Conservation (phyloP, 352 stramenopile genomes). For the Globisporangium echinulatum region DNA sequence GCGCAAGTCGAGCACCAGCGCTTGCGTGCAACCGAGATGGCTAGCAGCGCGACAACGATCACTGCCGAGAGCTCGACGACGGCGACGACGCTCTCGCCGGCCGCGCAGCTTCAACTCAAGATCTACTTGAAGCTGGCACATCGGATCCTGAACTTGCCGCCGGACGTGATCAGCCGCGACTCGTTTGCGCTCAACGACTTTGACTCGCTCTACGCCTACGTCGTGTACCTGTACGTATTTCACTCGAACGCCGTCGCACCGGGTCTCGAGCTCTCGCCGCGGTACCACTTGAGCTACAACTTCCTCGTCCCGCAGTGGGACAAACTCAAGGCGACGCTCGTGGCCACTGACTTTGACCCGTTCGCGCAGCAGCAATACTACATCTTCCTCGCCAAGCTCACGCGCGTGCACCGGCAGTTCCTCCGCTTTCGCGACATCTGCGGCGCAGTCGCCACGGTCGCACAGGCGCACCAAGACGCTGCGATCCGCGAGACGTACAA, state of each 20-base stretch:
- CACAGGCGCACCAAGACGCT: conserved; percentile 39
- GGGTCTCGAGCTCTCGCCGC: conserved; percentile 31
- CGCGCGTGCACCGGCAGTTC: conserved; percentile 57
- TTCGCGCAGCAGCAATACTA: conserved; percentile 71
- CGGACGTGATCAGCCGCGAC: conserved; percentile 59
- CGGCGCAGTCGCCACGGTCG: conserved; percentile 38
- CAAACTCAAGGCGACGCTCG: conserved; percentile 53
- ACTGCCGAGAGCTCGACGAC: conserved; percentile 41
- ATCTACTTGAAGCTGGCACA: conserved; percentile 65
- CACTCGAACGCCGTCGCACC: conserved; percentile 57
- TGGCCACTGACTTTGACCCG: conserved; percentile 49
- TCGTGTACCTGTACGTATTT: conserved; percentile 57
- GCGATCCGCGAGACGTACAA: conserved; percentile 51
- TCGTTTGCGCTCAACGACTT: conserved; percentile 72
- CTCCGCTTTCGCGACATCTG: conserved; percentile 52
- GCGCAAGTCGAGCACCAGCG: conserved; percentile 47
- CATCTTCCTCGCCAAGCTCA: conserved; percentile 67
- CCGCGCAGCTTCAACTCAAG: conserved; percentile 54
- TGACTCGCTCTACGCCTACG: conserved; percentile 62
- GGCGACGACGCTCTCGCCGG: conserved; percentile 42
- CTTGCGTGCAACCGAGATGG: conserved; percentile 32
- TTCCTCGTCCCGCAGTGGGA: conserved; percentile 60
- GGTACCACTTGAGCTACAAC: conserved; percentile 48
- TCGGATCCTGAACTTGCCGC: conserved; percentile 41
- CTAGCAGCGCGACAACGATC: conserved; percentile 15